Percentiles rank a stretch among this genome's conserved stretches.
phyloP scores from a whole-genome alignment of 202 grass and related monocot genomes.

The Musa balbisiana region DNA sequence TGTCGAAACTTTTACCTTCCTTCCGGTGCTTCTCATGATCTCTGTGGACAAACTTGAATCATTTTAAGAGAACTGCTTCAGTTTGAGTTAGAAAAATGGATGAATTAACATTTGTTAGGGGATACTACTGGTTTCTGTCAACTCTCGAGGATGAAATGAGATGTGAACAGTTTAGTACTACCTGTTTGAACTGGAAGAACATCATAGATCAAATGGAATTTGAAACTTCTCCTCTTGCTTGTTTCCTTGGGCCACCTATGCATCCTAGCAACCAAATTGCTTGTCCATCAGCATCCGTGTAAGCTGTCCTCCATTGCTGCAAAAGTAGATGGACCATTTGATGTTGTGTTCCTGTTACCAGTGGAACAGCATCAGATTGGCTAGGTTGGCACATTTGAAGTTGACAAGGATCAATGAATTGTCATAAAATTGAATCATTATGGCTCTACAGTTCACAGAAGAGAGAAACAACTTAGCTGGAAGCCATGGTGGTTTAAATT shows the following conservation, averaged over 20 bases:
- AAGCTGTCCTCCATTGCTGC: too few species aligned
- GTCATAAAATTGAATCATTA: neutral
- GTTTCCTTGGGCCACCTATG: neutral
- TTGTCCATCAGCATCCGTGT: too few species aligned
- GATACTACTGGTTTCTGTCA: neutral
- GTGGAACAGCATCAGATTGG: neutral
- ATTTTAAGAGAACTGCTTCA: too few species aligned
- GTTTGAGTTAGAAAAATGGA: neutral
- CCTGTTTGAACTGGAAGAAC: neutral
- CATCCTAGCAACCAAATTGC: too few species aligned
- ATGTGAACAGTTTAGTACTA: neutral
- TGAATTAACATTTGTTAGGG: neutral
- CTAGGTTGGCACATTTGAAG: neutral
- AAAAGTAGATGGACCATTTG: too few species aligned
- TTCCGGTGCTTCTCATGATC: neutral
- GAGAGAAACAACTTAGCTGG: neutral
- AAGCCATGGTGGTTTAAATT: neutral
- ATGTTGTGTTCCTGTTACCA: too few species aligned
- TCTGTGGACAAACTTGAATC: too few species aligned
- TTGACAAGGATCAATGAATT: neutral
- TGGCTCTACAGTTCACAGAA: neutral
- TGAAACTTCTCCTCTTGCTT: neutral
- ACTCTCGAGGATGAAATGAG: neutral
- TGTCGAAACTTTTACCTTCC: neutral
- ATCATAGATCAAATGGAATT: neutral